Evolutionary conservation across 805 yeast species (phyloP).

Genomic region (Myxozyma nipponensis): DNA sequence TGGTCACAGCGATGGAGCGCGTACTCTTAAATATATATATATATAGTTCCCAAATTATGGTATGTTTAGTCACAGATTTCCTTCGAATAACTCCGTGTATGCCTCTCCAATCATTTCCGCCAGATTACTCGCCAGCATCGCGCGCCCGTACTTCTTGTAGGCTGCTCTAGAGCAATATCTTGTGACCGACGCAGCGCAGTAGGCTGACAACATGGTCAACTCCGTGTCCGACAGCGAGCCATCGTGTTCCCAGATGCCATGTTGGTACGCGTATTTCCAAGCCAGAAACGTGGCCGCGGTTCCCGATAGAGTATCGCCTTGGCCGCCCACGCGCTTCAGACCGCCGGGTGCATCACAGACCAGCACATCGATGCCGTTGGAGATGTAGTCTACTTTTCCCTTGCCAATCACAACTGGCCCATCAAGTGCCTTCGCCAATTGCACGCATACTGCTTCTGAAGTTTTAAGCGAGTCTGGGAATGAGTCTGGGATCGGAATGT

Average conservation of each 20-base stretch:
- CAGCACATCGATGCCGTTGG: constrained; percentile 45
- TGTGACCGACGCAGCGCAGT: constrained; percentile 66
- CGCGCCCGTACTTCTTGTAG: constrained; percentile 58
- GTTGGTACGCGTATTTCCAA: constrained; percentile 68
- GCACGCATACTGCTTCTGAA: constrained; percentile 29
- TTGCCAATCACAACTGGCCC: constrained; percentile 67
- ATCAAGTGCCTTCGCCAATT: constrained; percentile 50
- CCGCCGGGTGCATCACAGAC: constrained; percentile 57
- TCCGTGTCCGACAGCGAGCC: constrained; percentile 36
- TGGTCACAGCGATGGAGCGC: no score
- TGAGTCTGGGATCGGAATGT: constrained; percentile 3
- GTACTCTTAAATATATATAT: neutral
- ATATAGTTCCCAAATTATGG: neutral
- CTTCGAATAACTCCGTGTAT: constrained; percentile 46
- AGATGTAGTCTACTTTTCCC: constrained; percentile 65
- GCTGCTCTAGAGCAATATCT: constrained; percentile 65
- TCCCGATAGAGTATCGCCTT: constrained; percentile 92
- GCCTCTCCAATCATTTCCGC: constrained; percentile 65
- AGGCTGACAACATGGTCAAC: constrained; percentile 46
- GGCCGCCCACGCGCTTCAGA: constrained; percentile 85
- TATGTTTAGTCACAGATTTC: neutral
- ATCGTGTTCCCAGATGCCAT: constrained; percentile 54
- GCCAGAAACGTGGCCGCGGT: constrained; percentile 75
- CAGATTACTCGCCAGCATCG: constrained; percentile 82
- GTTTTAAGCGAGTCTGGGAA: constrained; percentile 4